A percentile compares a stretch with the other conserved stretches of the same genome.
phyloP scores from a whole-genome alignment of 768 basidiomycete genomes.

The Boletus subparvulus region DNA sequence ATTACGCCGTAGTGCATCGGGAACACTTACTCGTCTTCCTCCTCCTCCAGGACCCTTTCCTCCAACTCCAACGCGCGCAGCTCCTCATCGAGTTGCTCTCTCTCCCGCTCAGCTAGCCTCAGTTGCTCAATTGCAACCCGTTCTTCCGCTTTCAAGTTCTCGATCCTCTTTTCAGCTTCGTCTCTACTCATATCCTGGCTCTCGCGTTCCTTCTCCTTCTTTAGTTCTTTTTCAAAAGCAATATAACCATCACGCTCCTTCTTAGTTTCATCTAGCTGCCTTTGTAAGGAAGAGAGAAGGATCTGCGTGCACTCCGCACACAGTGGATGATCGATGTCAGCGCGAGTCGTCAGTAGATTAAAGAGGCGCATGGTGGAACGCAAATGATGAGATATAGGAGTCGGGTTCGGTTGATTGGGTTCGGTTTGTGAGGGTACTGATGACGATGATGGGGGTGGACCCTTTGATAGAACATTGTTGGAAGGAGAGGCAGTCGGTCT shows the following conservation, averaged over 20 bases:
- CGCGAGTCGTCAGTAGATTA: constrained; percentile 71
- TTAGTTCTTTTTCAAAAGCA: constrained; percentile 86
- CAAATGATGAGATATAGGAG: constrained; percentile 75
- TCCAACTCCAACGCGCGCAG: constrained; percentile 68
- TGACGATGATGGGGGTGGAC: constrained; percentile 25
- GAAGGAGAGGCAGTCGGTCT: constrained; percentile 45
- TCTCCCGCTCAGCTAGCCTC: constrained; percentile 72
- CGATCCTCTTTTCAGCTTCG: constrained; percentile 72
- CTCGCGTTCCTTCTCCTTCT: constrained; percentile 77
- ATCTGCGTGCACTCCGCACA: constrained; percentile 93
- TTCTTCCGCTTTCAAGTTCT: constrained; percentile 68
- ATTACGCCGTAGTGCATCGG: background rate
- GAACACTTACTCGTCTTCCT: constrained; percentile 75
- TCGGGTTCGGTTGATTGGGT: constrained; percentile 58
- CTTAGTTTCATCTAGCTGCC: constrained; percentile 85
- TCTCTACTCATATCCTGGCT: constrained; percentile 57
- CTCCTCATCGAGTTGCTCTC: constrained; percentile 72
- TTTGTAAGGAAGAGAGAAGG: constrained; percentile 70
- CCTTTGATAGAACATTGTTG: constrained; percentile 25
- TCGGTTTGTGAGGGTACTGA: constrained; percentile 41
- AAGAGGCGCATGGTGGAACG: constrained; percentile 74
- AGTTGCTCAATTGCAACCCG: constrained; percentile 70
- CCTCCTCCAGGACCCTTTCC: constrained; percentile 73
- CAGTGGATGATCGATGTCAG: constrained; percentile 88
- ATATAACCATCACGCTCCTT: constrained; percentile 92